Evolutionary conservation across 257 asterid genomes (phyloP), one percentile per base, ranked within the genome.

Genomic region (Solanum verrucosum): DNA sequence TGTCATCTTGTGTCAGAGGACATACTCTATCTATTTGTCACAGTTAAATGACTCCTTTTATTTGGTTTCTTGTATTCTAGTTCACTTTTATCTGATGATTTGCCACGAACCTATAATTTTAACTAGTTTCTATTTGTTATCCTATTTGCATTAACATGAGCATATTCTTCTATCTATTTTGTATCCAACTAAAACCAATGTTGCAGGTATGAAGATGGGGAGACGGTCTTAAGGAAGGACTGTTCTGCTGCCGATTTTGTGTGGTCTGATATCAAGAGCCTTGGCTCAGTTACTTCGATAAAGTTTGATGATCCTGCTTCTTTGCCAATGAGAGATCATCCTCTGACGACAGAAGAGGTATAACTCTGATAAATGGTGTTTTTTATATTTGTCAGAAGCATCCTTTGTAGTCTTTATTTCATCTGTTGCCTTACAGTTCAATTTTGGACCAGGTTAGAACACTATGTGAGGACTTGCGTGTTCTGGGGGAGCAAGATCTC

Each of bases 401-500:
- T 94, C 94, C 91, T 77, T 77, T n/a, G 60, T 38, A 77, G 59
- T 77, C 84, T 77, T 77, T 77, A n/a, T 77, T 75, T 29, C 27
- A 5, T 77, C 21, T 38, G 56, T 38, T 75, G 23, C 83, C 83
- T 75, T 75, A 75, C 59, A 6, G 12, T 38, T 37, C 42, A 18
- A 21, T 37, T 75, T 11, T 75, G 34, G 31, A 5, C 87, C 90
- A 97, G 98, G 95, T 97, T 88, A 96, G 91, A 91, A 93, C 94
- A 75, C 93, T 94, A 29, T 96, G 99, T 63, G 99, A 96, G 35
- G 98, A 97, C 90, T 92, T 95, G 73, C 94, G 94, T 29, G 96
- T 97, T 90, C 74, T 95, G 70, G 98, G 99, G 85, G 94, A 94
- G 93, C 98, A 97, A 91, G 99, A 96, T 84, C 96, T 97, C 87